A percentile compares a stretch with the other conserved stretches of the same genome.
These are phyloP conservation scores for Anthostomella pinea DNA, from an alignment of 2,329 filamentous ascomycete genomes.

Conservation along the genomic window DNA sequence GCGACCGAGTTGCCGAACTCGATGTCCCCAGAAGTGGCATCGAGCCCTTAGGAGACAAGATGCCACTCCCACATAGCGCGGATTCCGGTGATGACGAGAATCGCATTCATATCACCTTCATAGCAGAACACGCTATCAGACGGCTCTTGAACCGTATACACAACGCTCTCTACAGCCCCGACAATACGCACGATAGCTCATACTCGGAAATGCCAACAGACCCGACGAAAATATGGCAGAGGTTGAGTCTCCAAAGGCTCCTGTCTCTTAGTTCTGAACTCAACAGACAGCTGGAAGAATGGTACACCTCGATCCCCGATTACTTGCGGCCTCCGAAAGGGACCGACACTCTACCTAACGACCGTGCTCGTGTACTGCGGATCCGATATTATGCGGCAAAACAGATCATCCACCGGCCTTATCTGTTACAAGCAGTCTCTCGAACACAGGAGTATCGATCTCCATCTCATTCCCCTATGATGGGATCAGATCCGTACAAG, in stretches of 20 bases:
- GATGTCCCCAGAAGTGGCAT: constrained; percentile 36
- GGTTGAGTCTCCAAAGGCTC: constrained; percentile 28
- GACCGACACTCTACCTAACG: constrained; percentile 50
- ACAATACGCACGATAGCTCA: constrained; percentile 20
- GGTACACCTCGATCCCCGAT: constrained; percentile 37
- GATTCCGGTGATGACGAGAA: constrained; percentile 33
- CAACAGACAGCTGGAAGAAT: constrained; percentile 37
- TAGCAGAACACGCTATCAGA: constrained; percentile 41
- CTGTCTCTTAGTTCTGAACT: constrained; percentile 35
- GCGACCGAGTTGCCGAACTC: constrained; percentile 69
- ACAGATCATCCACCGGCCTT: constrained; percentile 68
- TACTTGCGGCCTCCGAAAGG: constrained; percentile 51
- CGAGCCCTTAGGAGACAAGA: constrained; percentile 35
- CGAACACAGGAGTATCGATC: constrained; percentile 24
- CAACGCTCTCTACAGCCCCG: constrained; percentile 37
- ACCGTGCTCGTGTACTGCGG: constrained; percentile 66
- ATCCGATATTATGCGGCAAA: constrained; percentile 70
- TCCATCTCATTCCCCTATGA: constrained; percentile 15
- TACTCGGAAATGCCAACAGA: constrained; percentile 18
- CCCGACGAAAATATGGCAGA: constrained; percentile 25
- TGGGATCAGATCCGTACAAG: constrained; percentile 20
- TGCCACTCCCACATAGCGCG: constrained; percentile 34
- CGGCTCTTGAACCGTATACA: constrained; percentile 42
- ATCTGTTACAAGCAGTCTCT: constrained; percentile 35
- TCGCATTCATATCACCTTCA: constrained; percentile 38